A percentile compares a stretch with the other conserved stretches of the same genome.
Conservation (phyloP, 306 rosid genomes). For the Geum urbanum region DNA sequence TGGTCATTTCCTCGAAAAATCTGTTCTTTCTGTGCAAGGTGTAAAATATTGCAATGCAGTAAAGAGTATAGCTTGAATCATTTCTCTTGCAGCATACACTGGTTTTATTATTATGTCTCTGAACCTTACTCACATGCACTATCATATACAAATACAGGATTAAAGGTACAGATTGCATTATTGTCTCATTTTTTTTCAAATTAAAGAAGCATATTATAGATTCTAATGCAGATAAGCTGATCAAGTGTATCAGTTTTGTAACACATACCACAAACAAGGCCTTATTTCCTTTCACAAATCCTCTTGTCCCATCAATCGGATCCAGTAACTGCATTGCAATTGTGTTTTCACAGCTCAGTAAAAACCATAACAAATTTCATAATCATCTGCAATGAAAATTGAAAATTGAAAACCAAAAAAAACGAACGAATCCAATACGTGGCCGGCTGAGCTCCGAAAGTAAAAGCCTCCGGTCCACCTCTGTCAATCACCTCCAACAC, state of each 20-base stretch:
- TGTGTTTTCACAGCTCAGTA: constrained; percentile 12
- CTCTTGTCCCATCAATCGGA: constrained; percentile 89
- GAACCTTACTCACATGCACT: neutral
- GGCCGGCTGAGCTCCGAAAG: constrained; percentile 65
- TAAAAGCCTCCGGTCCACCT: constrained; percentile 66
- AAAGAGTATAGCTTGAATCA: neutral
- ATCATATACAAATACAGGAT: neutral
- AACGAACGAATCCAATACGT: constrained; percentile 66
- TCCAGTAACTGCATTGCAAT: constrained; percentile 66
- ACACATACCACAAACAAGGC: constrained; percentile 69
- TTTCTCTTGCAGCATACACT: neutral
- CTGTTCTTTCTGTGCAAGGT: too few relatives aligned
- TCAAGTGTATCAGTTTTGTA: neutral
- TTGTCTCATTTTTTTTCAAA: neutral
- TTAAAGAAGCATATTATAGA: neutral
- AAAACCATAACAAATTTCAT: constrained; percentile 8
- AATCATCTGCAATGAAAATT: neutral
- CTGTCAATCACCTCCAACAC: constrained; percentile 78
- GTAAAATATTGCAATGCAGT: too few relatives aligned
- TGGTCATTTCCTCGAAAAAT: constrained; percentile 3
- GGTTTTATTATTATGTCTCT: neutral
- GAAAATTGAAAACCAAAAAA: neutral
- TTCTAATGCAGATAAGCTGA: neutral
- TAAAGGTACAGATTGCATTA: too few relatives aligned
- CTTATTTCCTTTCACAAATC: constrained; percentile 56